Evolutionary conservation across 169 alveolate species (phyloP).

Genomic region (Eimeria sp.): DNA sequence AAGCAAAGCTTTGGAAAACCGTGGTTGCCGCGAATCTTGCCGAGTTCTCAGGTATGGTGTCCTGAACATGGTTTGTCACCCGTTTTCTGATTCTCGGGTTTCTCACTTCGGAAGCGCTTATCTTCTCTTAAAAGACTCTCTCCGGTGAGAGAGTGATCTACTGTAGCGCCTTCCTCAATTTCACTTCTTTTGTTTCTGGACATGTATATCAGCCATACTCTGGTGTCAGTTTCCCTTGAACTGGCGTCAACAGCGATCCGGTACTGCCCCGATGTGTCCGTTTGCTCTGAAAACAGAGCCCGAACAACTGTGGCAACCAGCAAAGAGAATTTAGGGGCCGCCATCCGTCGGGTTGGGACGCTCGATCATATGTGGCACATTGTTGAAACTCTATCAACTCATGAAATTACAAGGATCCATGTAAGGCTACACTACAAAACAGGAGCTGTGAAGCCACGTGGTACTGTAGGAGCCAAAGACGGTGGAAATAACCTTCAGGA

Average conservation of each 20-base stretch:
- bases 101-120: conserved; percentile 65
- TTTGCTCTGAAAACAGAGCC: conserved; percentile 22
- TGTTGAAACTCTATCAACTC: conserved; percentile 52
- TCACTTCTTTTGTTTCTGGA: not conserved
- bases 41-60: conserved; percentile 50
- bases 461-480: not conserved
- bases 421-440: not conserved
- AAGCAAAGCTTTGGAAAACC: not conserved
- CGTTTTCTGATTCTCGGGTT: conserved; percentile 76
- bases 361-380: conserved; percentile 67
- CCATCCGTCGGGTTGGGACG: conserved; percentile 64
- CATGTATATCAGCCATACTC: not conserved
- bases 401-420: conserved; percentile 63
- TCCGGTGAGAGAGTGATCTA: conserved; percentile 45
- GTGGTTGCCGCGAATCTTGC: not conserved
- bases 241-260: not conserved
- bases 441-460: not conserved
- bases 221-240: not conserved
- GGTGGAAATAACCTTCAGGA: not conserved
- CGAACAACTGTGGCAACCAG: conserved; percentile 72
- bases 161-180: not conserved
- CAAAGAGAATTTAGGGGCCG: conserved; percentile 33
- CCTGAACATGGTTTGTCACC: conserved; percentile 66
- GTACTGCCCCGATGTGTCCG: not conserved
- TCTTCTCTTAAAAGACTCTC: conserved; percentile 62